Evolutionary conservation across 179 eudicot species (phyloP), one percentile per base, ranked within the genome.

Genomic region (Drosera spatulata): DNA sequence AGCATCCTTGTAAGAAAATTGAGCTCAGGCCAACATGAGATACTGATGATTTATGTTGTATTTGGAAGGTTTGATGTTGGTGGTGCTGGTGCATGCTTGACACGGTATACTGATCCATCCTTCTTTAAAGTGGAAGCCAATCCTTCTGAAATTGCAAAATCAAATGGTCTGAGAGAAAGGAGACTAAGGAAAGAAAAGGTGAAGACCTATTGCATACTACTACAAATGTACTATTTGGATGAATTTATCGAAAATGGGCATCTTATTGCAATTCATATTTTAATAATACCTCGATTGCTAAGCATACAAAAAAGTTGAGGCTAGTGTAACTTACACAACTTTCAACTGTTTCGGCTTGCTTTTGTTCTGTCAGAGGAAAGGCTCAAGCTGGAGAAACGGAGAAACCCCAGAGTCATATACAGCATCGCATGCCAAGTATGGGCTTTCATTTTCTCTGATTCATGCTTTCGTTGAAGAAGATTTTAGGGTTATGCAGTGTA

Each of bases 71-170:
- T 86, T 77, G 99, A 94, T 76, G 91, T 90, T 71, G 99, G 85
- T 46, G 99, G 99, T 65, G 94, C 94, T 67, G 99, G 99, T 60
- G 83, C 99, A 41, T 94, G 97, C 78, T 82, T 90, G 71, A 94
- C 90, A 69, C 95, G 99, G 52, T 93, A 84, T 78, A 79, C 97
- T 10, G 95, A 93, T 70, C 99, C 99, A 33, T 86, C 99, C 58
- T 93, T 79, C 73, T 88, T 77, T 66, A 88, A 86, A 77, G 74
- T 67, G 41, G 95, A 80, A 68, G 62, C 82, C 8, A 70, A 82
- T 49, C 66, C 74, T 15, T 73, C 69, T 58, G 77, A 58, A 61
- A 74, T 73, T 75, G 77, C 72, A 68, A 77, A 70, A 56, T 59
- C 78, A 50, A 95, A 88, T 68, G 79, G 76, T 49, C 95, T 73